phyloP scores from a whole-genome alignment of 257 asterid species.

The Gardenia jasminoides region DNA sequence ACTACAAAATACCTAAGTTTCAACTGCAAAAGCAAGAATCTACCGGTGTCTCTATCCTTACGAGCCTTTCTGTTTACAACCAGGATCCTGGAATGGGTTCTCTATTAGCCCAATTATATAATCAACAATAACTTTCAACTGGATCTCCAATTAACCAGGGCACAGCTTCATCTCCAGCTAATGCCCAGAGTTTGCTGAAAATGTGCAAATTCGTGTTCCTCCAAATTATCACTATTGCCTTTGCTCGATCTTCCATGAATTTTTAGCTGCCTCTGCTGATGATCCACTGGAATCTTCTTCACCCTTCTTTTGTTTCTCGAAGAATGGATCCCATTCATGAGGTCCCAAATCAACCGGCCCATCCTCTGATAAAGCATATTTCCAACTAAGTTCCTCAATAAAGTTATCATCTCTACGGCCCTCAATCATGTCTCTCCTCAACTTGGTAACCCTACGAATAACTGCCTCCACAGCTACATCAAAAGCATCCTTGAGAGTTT shows the following conservation, averaged over 20 bases:
- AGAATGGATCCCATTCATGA: constrained; percentile 88
- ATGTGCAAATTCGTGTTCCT: neutral
- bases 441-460: constrained; percentile 58
- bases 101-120: neutral
- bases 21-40: constrained; percentile 3
- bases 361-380: constrained; percentile 60
- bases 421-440: constrained; percentile 58
- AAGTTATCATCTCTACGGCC: constrained; percentile 52
- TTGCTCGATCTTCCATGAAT: constrained; percentile 60
- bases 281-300: constrained; percentile 34
- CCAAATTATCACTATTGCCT: constrained; percentile 28
- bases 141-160: neutral
- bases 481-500: constrained; percentile 70
- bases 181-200: neutral
- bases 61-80: neutral
- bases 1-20: neutral
- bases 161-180: neutral
- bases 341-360: constrained; percentile 40
- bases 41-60: neutral
- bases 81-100: neutral
- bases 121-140: neutral
- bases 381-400: constrained; percentile 76
- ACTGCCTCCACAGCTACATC: constrained; percentile 79
- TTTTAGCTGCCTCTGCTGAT: constrained; percentile 54
- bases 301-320: constrained; percentile 48